A percentile compares a stretch with the other conserved stretches of the same genome.
phyloP scores from a whole-genome alignment of 768 basidiomycete genomes.

The button mushroom (Agaricus bisporus) region DNA sequence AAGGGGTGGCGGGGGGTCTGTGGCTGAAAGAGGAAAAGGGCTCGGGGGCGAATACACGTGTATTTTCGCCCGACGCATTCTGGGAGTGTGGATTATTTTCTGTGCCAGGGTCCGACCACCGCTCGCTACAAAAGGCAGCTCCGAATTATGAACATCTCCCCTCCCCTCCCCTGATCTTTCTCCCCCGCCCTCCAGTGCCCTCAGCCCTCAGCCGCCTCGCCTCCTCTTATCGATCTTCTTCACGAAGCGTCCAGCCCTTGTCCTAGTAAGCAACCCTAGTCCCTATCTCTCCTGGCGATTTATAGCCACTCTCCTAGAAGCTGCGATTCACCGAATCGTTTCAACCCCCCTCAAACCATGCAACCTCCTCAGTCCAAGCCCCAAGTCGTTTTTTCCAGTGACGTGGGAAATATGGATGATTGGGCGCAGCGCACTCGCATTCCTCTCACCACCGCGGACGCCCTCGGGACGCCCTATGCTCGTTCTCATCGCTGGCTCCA shows the following conservation, averaged over 20 bases:
- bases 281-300: slow-evolving; percentile 6
- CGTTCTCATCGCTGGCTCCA: slow-evolving; percentile 75
- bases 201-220: slow-evolving; percentile 15
- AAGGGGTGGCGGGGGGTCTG: slow-evolving; percentile 15
- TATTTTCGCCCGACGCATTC: slow-evolving; percentile 58
- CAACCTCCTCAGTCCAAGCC: slow-evolving; percentile 26
- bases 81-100: slow-evolving; percentile 37
- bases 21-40: slow-evolving; percentile 21
- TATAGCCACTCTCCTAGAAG: slow-evolving; percentile 9
- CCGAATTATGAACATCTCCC: slow-evolving; percentile 21
- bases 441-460: slow-evolving; percentile 77
- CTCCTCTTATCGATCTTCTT: slow-evolving; percentile 21
- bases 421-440: slow-evolving; percentile 79
- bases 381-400: slow-evolving; percentile 73
- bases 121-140: slow-evolving; percentile 40
- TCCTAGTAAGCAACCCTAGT: slow-evolving; percentile 11
- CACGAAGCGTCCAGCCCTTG: neutral
- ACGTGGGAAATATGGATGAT: slow-evolving; percentile 76
- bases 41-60: slow-evolving; percentile 72
- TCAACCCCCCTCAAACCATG: slow-evolving; percentile 18
- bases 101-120: slow-evolving; percentile 41
- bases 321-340: slow-evolving; percentile 5
- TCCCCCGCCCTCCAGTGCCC: slow-evolving; percentile 19
- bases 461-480: slow-evolving; percentile 74
- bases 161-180: slow-evolving; percentile 21